phyloP scores from a whole-genome alignment of 2,329 filamentous ascomycete genomes.

The Zasmidium citrigriseum region DNA sequence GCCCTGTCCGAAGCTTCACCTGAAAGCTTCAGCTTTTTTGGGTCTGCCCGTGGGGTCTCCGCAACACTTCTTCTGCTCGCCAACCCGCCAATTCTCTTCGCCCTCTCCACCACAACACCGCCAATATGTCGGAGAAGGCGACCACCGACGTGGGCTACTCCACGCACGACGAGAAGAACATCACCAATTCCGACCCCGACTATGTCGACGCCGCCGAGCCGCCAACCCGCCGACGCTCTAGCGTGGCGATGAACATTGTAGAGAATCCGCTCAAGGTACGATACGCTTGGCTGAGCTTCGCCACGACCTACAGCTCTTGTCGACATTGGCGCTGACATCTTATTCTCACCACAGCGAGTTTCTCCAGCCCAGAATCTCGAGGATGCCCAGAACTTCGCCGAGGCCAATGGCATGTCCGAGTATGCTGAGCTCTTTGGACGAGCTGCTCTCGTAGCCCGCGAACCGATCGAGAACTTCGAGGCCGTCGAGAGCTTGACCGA shows the following conservation, averaged over 20 bases:
- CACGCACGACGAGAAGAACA: slow-evolving; percentile 18
- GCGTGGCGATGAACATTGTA: slow-evolving; percentile 49
- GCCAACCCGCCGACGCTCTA: slow-evolving; percentile 33
- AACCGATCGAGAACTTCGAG: slow-evolving; percentile 62
- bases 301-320: background rate
- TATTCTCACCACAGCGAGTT: slow-evolving; percentile 29
- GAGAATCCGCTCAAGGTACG: slow-evolving; percentile 50
- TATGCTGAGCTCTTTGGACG: slow-evolving; percentile 40
- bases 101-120: background rate
- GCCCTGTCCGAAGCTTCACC: too few species aligned
- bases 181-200: slow-evolving; percentile 1
- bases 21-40: background rate
- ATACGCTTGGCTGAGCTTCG: slow-evolving; percentile 16
- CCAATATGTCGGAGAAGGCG: slow-evolving; percentile 13
- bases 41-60: background rate
- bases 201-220: background rate
- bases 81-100: background rate
- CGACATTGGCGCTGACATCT: slow-evolving; percentile 13
- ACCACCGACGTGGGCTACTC: slow-evolving; percentile 10
- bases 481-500: slow-evolving; percentile 62
- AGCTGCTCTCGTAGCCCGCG: slow-evolving; percentile 69
- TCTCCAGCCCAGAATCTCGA: slow-evolving; percentile 34
- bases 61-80: background rate
- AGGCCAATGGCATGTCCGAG: slow-evolving; percentile 37
- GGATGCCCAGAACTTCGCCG: slow-evolving; percentile 38